These are phyloP conservation scores for Wickerhamomyces mucosus DNA, from an alignment of 805 yeast genomes.

Conservation along the genomic window DNA sequence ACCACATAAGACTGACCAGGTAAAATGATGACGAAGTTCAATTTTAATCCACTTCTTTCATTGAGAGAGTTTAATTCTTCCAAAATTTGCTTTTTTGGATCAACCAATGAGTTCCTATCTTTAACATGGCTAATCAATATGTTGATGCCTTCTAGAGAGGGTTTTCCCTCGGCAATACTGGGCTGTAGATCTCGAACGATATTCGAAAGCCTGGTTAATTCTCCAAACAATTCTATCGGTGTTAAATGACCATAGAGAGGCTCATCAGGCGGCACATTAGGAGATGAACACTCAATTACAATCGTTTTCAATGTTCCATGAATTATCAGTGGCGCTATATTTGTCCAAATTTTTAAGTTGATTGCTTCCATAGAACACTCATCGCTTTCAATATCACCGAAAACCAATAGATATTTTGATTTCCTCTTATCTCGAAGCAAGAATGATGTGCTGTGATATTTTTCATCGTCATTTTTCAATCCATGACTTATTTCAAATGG, in stretches of 20 bases:
- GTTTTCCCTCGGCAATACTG: neutral
- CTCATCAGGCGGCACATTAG: constrained; percentile 32
- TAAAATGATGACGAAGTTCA: constrained; percentile 41
- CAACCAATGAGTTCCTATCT: constrained; percentile 28
- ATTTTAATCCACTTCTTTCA: constrained; percentile 27
- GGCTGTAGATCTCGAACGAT: no score
- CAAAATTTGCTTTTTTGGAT: constrained; percentile 52
- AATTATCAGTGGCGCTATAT: constrained; percentile 37
- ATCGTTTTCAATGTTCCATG: constrained; percentile 38
- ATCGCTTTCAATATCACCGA: constrained; percentile 85
- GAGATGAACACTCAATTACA: constrained; percentile 70
- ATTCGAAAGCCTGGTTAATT: no score
- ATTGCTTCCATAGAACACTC: constrained; percentile 30
- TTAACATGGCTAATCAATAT: constrained; percentile 34
- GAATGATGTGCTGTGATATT: constrained; percentile 45
- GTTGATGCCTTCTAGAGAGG: constrained; percentile 14
- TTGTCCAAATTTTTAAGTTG: constrained; percentile 41
- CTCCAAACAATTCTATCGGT: constrained; percentile 52
- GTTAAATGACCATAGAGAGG: constrained; percentile 75
- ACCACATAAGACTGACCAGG: constrained; percentile 44
- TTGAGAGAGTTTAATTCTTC: constrained; percentile 40
- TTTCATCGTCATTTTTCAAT: constrained; percentile 18
- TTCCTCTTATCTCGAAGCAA: constrained; percentile 32
- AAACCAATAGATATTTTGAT: constrained; percentile 39
- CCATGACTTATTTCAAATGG: constrained; percentile 35